Evolutionary conservation across 768 basidiomycete species (phyloP).

Genomic region (Auricularia auricula-judae): DNA sequence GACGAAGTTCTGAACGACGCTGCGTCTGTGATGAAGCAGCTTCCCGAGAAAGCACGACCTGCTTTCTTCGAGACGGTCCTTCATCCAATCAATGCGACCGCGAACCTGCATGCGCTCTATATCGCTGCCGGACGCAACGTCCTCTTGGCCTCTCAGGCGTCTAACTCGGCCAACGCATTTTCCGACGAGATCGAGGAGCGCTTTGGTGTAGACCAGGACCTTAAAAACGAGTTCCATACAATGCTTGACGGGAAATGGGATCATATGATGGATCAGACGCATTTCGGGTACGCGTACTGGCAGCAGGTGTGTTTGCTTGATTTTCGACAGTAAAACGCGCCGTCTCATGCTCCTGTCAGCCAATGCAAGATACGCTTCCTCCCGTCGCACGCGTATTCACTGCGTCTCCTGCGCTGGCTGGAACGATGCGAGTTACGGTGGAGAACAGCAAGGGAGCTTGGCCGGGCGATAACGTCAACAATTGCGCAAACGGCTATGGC

Average conservation of each 20-base stretch:
- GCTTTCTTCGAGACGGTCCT: constrained; percentile 65
- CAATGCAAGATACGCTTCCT: constrained; percentile 55
- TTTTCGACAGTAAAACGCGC: not conserved
- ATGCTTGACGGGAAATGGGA: constrained; percentile 37
- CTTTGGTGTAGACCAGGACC: constrained; percentile 50
- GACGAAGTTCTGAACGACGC: constrained; percentile 36
- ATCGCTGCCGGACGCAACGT: constrained; percentile 51
- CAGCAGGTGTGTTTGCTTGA: not conserved
- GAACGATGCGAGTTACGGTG: constrained; percentile 52
- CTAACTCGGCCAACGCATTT: constrained; percentile 47
- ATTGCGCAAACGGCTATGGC: constrained; percentile 39
- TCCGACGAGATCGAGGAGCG: constrained; percentile 43
- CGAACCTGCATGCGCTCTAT: constrained; percentile 46
- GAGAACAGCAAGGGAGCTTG: constrained; percentile 57
- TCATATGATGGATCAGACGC: constrained; percentile 64
- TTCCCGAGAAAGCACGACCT: constrained; percentile 35
- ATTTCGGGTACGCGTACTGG: constrained; percentile 46
- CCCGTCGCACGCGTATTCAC: constrained; percentile 38
- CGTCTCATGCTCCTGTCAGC: constrained; percentile 20
- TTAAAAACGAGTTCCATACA: constrained; percentile 49
- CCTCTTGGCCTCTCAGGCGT: constrained; percentile 49
- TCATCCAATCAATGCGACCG: constrained; percentile 49
- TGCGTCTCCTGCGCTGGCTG: constrained; percentile 45
- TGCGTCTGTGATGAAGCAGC: constrained; percentile 42
- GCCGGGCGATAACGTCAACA: constrained; percentile 57